Percentiles rank a stretch among this genome's conserved stretches.
phyloP scores from a whole-genome alignment of 1,284 basidiomycete genomes.

The Lignosus rhinocerotis region DNA sequence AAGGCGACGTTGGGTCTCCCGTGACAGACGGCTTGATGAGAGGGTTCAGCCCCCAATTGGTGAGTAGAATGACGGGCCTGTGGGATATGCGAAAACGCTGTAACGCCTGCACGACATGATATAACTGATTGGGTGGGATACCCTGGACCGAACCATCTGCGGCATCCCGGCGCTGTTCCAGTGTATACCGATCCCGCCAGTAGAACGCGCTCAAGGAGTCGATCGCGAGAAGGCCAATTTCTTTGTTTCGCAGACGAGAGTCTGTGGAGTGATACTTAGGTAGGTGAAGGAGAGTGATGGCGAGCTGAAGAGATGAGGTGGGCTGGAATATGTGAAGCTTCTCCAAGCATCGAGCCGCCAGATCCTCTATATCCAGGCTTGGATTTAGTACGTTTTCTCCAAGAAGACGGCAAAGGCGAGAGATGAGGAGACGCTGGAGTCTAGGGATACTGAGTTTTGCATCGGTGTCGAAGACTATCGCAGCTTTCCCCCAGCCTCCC shows the following conservation, averaged over 20 bases:
- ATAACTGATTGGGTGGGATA: conserved; percentile 37
- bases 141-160: conserved; percentile 14
- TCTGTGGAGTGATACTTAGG: conserved; percentile 51
- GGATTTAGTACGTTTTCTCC: not conserved
- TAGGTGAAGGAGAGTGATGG: conserved; percentile 62
- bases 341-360: conserved; percentile 46
- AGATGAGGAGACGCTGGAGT: conserved; percentile 51
- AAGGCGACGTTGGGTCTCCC: conserved; percentile 29
- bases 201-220: conserved; percentile 78
- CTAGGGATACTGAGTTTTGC: conserved; percentile 57
- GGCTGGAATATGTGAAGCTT: conserved; percentile 69
- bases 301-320: conserved; percentile 64
- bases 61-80: conserved; percentile 54
- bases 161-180: conserved; percentile 50
- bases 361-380: conserved; percentile 10
- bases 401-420: conserved; percentile 33
- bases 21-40: conserved; percentile 24
- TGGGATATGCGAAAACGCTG: conserved; percentile 52
- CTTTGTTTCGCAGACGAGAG: conserved; percentile 44
- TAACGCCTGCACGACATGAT: conserved; percentile 50
- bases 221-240: conserved; percentile 64
- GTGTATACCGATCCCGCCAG: conserved; percentile 70
- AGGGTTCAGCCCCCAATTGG: conserved; percentile 63
- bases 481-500: conserved; percentile 63
- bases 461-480: conserved; percentile 70